Conservation (phyloP, 768 basidiomycete genomes). For the Galerina marginata region DNA sequence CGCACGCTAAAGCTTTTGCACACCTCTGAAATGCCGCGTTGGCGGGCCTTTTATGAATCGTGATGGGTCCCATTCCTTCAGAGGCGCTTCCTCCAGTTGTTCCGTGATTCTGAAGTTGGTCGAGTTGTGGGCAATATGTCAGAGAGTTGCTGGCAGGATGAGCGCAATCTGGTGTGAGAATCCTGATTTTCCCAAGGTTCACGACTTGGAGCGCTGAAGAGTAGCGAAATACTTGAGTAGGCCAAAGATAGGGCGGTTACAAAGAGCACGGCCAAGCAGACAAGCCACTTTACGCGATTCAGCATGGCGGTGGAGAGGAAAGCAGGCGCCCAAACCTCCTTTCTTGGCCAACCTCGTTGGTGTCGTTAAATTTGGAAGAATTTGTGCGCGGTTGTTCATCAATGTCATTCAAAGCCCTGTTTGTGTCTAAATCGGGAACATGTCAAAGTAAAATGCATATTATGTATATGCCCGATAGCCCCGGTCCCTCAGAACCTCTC, state of each 20-base stretch:
- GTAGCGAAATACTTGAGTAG: neutral
- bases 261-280: neutral
- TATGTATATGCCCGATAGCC: too few relatives aligned
- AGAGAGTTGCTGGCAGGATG: neutral
- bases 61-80: slow-evolving; percentile 8
- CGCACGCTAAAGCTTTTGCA: neutral
- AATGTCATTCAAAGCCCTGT: neutral
- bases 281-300: slow-evolving; percentile 5
- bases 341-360: too few relatives aligned
- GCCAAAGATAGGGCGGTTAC: slow-evolving; percentile 4
- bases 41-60: slow-evolving; percentile 21
- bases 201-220: slow-evolving; percentile 4
- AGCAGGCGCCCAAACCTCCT: neutral
- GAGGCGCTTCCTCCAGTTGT: neutral
- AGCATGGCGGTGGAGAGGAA: neutral
- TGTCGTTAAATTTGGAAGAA: neutral
- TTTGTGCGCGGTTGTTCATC: neutral
- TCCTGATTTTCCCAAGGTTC: neutral
- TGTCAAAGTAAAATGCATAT: neutral
- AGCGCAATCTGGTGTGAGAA: neutral
- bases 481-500: too few relatives aligned
- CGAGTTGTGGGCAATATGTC: neutral
- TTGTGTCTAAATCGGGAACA: slow-evolving; percentile 1
- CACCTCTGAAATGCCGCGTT: slow-evolving; percentile 26
- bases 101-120: neutral